phyloP scores from a whole-genome alignment of 108 stramenopile genomes.

The Skeletonema menzelii region DNA sequence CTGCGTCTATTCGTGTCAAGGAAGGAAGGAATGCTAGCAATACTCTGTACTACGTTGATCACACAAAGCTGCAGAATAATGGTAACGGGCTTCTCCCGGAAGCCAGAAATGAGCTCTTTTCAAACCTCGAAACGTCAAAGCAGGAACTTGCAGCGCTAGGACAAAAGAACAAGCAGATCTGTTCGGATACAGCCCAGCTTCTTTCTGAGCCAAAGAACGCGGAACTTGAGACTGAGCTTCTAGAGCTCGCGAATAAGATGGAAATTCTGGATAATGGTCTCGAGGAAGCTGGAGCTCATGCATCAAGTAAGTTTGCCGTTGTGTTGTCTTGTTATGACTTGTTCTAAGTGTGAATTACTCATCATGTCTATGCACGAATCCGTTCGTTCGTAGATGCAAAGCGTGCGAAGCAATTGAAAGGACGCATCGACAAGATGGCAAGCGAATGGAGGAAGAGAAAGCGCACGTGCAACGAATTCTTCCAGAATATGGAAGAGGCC shows the following conservation, averaged over 20 bases:
- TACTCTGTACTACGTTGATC: constrained; percentile 74
- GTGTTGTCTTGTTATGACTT: neutral
- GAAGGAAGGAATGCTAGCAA: constrained; percentile 61
- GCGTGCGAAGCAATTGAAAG: constrained; percentile 56
- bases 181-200: constrained; percentile 44
- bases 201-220: constrained; percentile 79
- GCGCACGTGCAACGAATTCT: constrained; percentile 58
- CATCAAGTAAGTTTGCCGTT: constrained; percentile 28
- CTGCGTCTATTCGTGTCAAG: constrained; percentile 67
- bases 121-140: constrained; percentile 42
- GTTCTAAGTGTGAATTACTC: neutral
- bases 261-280: constrained; percentile 44
- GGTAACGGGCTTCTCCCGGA: constrained; percentile 63
- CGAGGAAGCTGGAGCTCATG: constrained; percentile 47
- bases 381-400: constrained; percentile 44
- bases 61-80: constrained; percentile 58
- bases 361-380: neutral
- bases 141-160: constrained; percentile 40
- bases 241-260: constrained; percentile 42
- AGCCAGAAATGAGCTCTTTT: constrained; percentile 52
- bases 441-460: constrained; percentile 70
- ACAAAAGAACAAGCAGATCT: constrained; percentile 26
- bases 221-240: constrained; percentile 45
- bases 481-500: constrained; percentile 51
- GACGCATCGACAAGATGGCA: constrained; percentile 59